Percentiles rank a stretch among this genome's conserved stretches.
These are phyloP conservation scores for Macadamia integrifolia DNA, from an alignment of 164 flowering plant species.

Conservation along the genomic window DNA sequence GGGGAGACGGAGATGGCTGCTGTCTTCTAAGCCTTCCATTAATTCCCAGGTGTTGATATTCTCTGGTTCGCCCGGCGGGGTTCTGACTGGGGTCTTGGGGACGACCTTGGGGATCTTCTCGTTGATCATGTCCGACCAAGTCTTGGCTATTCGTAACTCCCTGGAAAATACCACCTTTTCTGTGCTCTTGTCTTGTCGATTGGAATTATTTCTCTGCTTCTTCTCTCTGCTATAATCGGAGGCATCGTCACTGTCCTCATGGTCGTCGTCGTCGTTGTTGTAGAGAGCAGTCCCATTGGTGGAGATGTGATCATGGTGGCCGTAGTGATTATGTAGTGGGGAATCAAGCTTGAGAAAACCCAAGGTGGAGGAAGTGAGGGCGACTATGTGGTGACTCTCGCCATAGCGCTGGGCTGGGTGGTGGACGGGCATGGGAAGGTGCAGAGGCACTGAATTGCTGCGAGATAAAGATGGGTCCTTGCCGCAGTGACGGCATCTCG, in stretches of 20 bases:
- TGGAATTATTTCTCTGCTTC: neutral
- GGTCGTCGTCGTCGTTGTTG: neutral
- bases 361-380: slow-evolving; percentile 60
- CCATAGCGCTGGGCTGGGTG: slow-evolving; percentile 29
- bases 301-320: neutral
- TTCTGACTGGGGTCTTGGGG: slow-evolving; percentile 54
- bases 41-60: slow-evolving; percentile 83
- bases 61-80: slow-evolving; percentile 88
- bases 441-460: slow-evolving; percentile 35
- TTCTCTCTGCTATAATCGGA: neutral
- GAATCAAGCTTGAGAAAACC: slow-evolving; percentile 46
- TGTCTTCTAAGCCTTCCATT: slow-evolving; percentile 89
- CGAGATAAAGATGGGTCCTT: slow-evolving; percentile 26
- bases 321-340: slow-evolving; percentile 1
- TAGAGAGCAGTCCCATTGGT: too few species aligned
- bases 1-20: slow-evolving; percentile 34
- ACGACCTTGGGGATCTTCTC: slow-evolving; percentile 46
- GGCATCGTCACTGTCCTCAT: neutral
- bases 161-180: slow-evolving; percentile 22
- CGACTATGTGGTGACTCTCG: slow-evolving; percentile 54
- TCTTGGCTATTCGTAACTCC: slow-evolving; percentile 58
- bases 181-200: neutral
- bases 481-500: slow-evolving; percentile 36
- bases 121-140: slow-evolving; percentile 66
- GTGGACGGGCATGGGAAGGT: slow-evolving; percentile 19